Base-by-base conservation (phyloP, 352 stramenopile species). In the Globisporangium echinulatum region DNA sequence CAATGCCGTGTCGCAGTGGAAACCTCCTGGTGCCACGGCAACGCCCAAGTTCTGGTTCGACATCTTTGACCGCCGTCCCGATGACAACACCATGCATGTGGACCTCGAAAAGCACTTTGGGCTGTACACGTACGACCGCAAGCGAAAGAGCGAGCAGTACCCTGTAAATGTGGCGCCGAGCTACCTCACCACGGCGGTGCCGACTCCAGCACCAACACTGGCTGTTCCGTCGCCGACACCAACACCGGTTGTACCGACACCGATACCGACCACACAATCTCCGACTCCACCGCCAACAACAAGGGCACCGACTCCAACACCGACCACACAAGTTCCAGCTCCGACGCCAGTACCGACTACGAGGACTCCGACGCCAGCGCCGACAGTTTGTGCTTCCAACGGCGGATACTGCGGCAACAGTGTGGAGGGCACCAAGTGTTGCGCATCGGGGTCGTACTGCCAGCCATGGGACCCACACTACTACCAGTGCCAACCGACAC, bases 101-200 rank as follows among this genome's bases (percentile, higher is more conserved):
- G 69, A 82, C 49, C 69, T 74, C 9, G 78, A 88, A 56, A 66
- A 64, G 52, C 70, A 82, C 60, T 88, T 88, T 62, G 78, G 78
- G 40, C 68, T 86, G 40, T 83, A 75, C 61, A 82, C 69, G 54
- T 71, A 70, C 63, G 66, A 75, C 55, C 69, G 68, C 43, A 47
- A 79, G 54, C 56, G 70, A 39, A 88, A 88, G 62, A 73, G 63
- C 33, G 49, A 64, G 33, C 48, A 67, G 11, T 79, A 69, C 33
- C 67, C 74, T 40, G 46, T n/a, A 2, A 17, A 55, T 3, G 38
- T 58, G 42, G 8, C 44, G 14, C 11, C 38, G 13, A 8, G 43
- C 19, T 6, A 17, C 17, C 13, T 42, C 4, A 52, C 54, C 19
- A 42, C 39, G 10, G 43, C 17, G 17, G 42, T 49, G 9, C 43